Conservation (phyloP, 768 basidiomycete genomes). For the Termitomyces sp. region DNA sequence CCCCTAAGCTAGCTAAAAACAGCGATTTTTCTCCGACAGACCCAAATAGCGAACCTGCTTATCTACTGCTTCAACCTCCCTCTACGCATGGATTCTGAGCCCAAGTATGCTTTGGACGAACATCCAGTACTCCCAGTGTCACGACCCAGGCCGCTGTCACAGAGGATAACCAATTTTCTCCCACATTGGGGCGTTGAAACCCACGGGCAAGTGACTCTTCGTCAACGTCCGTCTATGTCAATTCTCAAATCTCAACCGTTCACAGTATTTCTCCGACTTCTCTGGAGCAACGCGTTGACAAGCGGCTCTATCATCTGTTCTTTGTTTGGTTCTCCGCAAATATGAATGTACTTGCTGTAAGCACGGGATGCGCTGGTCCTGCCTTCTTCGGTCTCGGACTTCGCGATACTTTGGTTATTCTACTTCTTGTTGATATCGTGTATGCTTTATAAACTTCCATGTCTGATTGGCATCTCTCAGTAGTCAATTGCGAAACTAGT, state of each 20-base stretch:
- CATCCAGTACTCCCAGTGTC: not conserved
- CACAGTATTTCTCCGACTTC: constrained; percentile 51
- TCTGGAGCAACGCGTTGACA: constrained; percentile 45
- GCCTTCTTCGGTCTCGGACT: constrained; percentile 49
- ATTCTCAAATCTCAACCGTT: not conserved
- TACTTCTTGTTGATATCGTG: constrained; percentile 36
- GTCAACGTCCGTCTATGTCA: not conserved
- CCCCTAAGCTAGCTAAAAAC: too few species aligned
- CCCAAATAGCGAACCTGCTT: too few species aligned
- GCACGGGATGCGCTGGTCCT: constrained; percentile 57
- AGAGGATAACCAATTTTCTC: constrained; percentile 17
- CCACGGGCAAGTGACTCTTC: constrained; percentile 20
- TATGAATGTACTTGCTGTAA: constrained; percentile 61
- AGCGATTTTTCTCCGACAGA: too few species aligned
- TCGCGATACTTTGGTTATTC: constrained; percentile 45
- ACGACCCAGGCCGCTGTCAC: not conserved
- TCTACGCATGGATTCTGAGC: not conserved
- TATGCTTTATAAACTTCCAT: constrained; percentile 18
- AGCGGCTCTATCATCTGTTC: constrained; percentile 59
- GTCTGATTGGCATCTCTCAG: not conserved
- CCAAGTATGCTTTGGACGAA: not conserved
- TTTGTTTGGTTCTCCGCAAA: constrained; percentile 71
- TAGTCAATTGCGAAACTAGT: constrained; percentile 11
- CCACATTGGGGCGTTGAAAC: constrained; percentile 28
- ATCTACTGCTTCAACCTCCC: not conserved